Percentiles rank a stretch among this genome's conserved stretches.
phyloP scores from a whole-genome alignment of 2,329 filamentous ascomycete genomes.

The Cadophora sp. region DNA sequence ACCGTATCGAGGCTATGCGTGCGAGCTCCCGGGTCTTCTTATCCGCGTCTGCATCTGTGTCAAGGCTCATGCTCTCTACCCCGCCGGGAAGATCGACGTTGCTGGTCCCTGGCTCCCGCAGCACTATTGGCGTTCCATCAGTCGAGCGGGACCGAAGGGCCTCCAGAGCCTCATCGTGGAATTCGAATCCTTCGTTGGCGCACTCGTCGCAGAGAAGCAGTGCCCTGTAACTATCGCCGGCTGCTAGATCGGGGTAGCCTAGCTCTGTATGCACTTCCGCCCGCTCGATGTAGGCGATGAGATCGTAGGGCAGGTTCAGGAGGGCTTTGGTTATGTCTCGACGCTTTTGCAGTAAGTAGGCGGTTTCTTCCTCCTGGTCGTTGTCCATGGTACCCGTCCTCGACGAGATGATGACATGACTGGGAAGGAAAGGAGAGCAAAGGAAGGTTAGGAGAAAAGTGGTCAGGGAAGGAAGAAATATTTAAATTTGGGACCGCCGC shows the following conservation, averaged over 20 bases:
- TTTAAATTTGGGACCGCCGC: slow-evolving; percentile 9
- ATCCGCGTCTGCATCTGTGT: slow-evolving; percentile 45
- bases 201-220: slow-evolving; percentile 85
- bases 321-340: slow-evolving; percentile 63
- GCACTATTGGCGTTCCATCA: slow-evolving; percentile 50
- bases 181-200: slow-evolving; percentile 80
- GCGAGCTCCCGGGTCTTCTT: slow-evolving; percentile 52
- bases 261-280: slow-evolving; percentile 75
- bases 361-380: slow-evolving; percentile 38
- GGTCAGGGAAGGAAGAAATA: slow-evolving; percentile 11
- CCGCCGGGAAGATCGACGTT: slow-evolving; percentile 29
- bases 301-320: slow-evolving; percentile 61
- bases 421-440: neutral
- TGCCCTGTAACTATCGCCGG: slow-evolving; percentile 88
- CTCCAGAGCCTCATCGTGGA: slow-evolving; percentile 71
- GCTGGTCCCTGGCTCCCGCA: slow-evolving; percentile 40
- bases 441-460: neutral
- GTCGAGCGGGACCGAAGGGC: slow-evolving; percentile 31
- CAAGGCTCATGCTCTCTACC: slow-evolving; percentile 31
- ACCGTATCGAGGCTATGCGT: slow-evolving; percentile 58
- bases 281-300: slow-evolving; percentile 71
- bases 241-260: slow-evolving; percentile 88
- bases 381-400: slow-evolving; percentile 20
- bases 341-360: slow-evolving; percentile 58
- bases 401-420: slow-evolving; percentile 6